Percentiles rank a stretch among this genome's conserved stretches.
These are phyloP conservation scores for Cyclotella kingstonii DNA, from an alignment of 108 stramenopile genomes.

Conservation along the genomic window DNA sequence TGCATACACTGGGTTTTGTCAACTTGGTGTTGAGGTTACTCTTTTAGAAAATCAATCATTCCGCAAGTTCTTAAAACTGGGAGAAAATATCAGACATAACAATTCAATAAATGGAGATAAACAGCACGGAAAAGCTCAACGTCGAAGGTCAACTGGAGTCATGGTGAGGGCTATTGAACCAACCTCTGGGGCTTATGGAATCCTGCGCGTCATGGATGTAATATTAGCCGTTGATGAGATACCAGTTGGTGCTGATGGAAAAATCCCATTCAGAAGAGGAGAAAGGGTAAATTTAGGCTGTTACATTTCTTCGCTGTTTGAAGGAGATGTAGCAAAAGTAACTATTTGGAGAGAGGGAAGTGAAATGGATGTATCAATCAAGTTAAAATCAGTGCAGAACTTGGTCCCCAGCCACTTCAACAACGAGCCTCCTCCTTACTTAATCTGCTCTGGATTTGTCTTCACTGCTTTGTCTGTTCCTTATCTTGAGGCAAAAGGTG, in stretches of 20 bases:
- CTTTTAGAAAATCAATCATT: slow-evolving; percentile 51
- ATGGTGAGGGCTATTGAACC: slow-evolving; percentile 43
- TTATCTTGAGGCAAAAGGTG: slow-evolving; percentile 52
- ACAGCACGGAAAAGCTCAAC: slow-evolving; percentile 2
- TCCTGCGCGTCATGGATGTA: slow-evolving; percentile 48
- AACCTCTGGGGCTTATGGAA: slow-evolving; percentile 41
- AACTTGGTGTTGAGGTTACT: slow-evolving; percentile 35
- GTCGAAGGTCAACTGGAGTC: slow-evolving; percentile 37
- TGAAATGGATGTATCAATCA: slow-evolving; percentile 31
- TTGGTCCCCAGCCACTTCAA: slow-evolving; percentile 54
- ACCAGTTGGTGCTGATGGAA: slow-evolving; percentile 54
- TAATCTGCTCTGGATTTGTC: slow-evolving; percentile 58
- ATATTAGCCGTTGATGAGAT: slow-evolving; percentile 52
- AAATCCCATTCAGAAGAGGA: slow-evolving; percentile 53
- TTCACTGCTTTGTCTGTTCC: slow-evolving; percentile 53
- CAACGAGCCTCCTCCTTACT: slow-evolving; percentile 52
- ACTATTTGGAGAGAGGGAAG: slow-evolving; percentile 47
- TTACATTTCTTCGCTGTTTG: slow-evolving; percentile 55
- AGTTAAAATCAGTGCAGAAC: slow-evolving; percentile 26
- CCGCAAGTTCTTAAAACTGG: slow-evolving; percentile 41
- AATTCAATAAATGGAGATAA: slow-evolving; percentile 8
- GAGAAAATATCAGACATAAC: too few species aligned
- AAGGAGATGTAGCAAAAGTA: slow-evolving; percentile 39
- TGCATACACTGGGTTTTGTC: slow-evolving; percentile 53
- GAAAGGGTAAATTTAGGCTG: slow-evolving; percentile 50